These are phyloP conservation scores for Haplographium delicatum DNA, from an alignment of 495 filamentous ascomycete genomes.

Conservation along the genomic window DNA sequence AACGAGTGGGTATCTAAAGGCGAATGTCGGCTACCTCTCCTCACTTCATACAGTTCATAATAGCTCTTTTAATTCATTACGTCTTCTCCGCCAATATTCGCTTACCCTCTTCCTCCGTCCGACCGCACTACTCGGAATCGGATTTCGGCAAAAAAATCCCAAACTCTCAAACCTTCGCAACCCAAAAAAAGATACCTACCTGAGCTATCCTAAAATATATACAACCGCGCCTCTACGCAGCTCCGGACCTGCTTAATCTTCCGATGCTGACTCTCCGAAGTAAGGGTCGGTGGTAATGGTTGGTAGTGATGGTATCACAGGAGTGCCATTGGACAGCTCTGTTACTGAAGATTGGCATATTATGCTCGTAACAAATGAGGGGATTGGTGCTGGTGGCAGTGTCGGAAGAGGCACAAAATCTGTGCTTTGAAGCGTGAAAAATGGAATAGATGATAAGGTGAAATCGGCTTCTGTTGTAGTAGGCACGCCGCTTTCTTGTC, in stretches of 20 bases:
- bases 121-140: conserved; percentile 28
- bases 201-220: conserved; percentile 31
- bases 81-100: not conserved
- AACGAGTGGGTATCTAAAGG: no score
- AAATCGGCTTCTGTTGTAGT: not conserved
- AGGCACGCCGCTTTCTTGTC: conserved; percentile 1
- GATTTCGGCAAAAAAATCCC: conserved; percentile 35
- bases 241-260: conserved; percentile 35
- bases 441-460: not conserved
- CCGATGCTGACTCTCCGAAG: conserved; percentile 23
- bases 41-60: no score
- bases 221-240: conserved; percentile 39
- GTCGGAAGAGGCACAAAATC: not conserved
- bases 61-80: no score
- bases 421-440: not conserved
- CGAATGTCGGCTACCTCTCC: no score
- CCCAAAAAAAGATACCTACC: conserved; percentile 39
- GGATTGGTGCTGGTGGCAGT: not conserved
- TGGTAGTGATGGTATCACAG: not conserved
- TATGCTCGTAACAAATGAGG: no score
- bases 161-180: conserved; percentile 33
- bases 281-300: conserved; percentile 4
- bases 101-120: conserved; percentile 10
- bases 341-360: no score
- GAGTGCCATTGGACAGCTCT: no score